phyloP scores from a whole-genome alignment of 2,329 filamentous ascomycete genomes.

The Pseudogymnoascus sp. region DNA sequence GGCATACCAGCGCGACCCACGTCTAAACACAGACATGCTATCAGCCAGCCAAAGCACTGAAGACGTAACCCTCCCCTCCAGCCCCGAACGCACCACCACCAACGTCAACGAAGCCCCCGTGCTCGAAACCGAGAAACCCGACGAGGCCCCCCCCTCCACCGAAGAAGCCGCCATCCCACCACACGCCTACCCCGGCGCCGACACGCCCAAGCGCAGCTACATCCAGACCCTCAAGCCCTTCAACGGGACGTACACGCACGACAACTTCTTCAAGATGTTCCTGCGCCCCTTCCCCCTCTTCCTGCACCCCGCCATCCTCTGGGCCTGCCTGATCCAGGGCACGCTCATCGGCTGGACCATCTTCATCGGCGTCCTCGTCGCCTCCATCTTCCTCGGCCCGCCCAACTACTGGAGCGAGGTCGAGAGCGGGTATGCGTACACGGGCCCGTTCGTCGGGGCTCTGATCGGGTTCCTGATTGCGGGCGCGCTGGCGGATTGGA shows the following conservation, averaged over 20 bases:
- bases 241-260: slow-evolving; percentile 73
- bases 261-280: slow-evolving; percentile 56
- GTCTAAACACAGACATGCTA: slow-evolving; percentile 61
- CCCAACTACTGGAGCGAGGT: slow-evolving; percentile 77
- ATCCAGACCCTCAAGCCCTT: slow-evolving; percentile 57
- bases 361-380: slow-evolving; percentile 76
- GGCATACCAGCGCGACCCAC: slow-evolving; percentile 58
- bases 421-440: slow-evolving; percentile 78
- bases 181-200: slow-evolving; percentile 4
- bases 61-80: not conserved
- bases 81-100: not conserved
- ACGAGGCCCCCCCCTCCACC: not conserved
- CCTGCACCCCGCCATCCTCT: slow-evolving; percentile 76
- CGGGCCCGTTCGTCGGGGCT: slow-evolving; percentile 76
- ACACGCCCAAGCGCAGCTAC: slow-evolving; percentile 44
- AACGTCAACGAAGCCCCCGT: not conserved
- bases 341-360: slow-evolving; percentile 93
- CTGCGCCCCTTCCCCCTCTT: slow-evolving; percentile 76
- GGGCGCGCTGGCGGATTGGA: slow-evolving; percentile 65
- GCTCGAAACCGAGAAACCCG: not conserved
- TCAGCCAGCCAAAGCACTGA: slow-evolving; percentile 16
- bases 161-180: slow-evolving; percentile 9
- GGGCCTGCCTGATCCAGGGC: slow-evolving; percentile 73
- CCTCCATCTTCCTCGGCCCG: slow-evolving; percentile 71
- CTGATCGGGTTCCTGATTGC: slow-evolving; percentile 69